Percentiles rank a stretch among this genome's conserved stretches.
Conservation (phyloP, 768 basidiomycete species). For the Clavaria fumosa region DNA sequence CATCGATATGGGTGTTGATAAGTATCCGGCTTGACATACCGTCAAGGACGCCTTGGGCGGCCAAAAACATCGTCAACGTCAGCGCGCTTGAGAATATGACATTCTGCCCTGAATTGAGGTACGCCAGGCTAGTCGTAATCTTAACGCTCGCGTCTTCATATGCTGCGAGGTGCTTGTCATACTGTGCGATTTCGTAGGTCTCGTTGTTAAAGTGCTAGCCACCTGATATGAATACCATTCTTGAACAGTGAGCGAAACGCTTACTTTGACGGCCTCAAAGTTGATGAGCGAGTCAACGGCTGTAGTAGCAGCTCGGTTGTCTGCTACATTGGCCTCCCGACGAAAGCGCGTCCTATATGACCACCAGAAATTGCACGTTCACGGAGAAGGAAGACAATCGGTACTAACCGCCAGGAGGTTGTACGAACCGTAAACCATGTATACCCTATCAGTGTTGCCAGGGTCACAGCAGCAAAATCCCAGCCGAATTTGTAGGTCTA, state of each 20-base stretch:
- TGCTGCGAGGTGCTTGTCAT: conserved; percentile 71
- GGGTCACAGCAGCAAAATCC: conserved; percentile 90
- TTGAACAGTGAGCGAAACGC: conserved; percentile 4
- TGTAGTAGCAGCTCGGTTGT: conserved; percentile 88
- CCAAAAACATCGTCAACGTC: conserved; percentile 91
- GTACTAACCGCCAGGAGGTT: conserved; percentile 78
- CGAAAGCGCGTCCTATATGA: conserved; percentile 71
- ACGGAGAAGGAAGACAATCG: background rate
- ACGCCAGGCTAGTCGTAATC: conserved; percentile 87
- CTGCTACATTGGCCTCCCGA: conserved; percentile 87
- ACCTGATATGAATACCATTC: conserved; percentile 7
- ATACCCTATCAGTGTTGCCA: conserved; percentile 72
- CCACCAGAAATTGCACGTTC: background rate
- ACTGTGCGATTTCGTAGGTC: conserved; percentile 75
- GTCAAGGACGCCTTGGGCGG: conserved; percentile 85
- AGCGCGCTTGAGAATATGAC: conserved; percentile 90
- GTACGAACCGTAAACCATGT: conserved; percentile 96
- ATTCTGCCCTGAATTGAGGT: conserved; percentile 92
- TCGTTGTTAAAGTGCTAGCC: conserved; percentile 94
- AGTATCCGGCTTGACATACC: conserved; percentile 32
- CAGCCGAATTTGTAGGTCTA: conserved; percentile 96
- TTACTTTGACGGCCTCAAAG: conserved; percentile 95
- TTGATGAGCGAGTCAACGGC: conserved; percentile 96
- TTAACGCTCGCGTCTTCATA: conserved; percentile 91
- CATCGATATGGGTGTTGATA: background rate